Evolutionary conservation across 1,139 yeast genomes (phyloP).

Genomic region (Geotrichum reessii): DNA sequence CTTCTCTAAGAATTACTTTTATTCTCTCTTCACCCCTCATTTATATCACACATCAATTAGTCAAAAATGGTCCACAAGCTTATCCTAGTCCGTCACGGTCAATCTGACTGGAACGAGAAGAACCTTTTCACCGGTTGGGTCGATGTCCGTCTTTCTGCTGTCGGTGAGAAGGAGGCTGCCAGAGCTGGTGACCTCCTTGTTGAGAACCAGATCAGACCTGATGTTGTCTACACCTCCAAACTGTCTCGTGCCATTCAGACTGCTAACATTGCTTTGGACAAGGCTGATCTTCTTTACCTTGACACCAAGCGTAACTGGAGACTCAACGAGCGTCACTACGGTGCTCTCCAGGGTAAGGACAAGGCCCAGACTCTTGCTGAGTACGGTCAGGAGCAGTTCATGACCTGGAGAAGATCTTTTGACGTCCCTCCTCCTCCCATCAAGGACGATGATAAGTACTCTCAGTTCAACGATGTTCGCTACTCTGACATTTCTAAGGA

Average conservation of each 20-base stretch:
- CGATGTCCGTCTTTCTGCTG: slow-evolving; percentile 78
- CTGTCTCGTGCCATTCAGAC: slow-evolving; percentile 96
- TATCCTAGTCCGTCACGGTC: slow-evolving; percentile 75
- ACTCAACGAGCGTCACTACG: slow-evolving; percentile 98
- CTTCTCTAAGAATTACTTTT: neutral
- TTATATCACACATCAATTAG: neutral
- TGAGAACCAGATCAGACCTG: slow-evolving; percentile 82
- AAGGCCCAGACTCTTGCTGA: slow-evolving; percentile 86
- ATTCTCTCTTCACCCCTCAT: neutral
- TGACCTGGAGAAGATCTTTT: slow-evolving; percentile 95
- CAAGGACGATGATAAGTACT: slow-evolving; percentile 69
- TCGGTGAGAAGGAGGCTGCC: slow-evolving; percentile 84
- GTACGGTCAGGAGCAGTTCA: slow-evolving; percentile 91
- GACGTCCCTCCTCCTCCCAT: slow-evolving; percentile 95
- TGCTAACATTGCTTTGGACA: slow-evolving; percentile 87
- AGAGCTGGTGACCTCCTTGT: slow-evolving; percentile 91
- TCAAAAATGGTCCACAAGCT: slow-evolving; percentile 30
- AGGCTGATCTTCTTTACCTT: slow-evolving; percentile 84
- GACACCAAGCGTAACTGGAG: slow-evolving; percentile 97
- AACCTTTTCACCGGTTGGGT: slow-evolving; percentile 99
- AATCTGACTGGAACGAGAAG: slow-evolving; percentile 98
- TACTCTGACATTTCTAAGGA: slow-evolving; percentile 77
- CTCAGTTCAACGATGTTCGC: slow-evolving; percentile 82
- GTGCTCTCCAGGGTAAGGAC: slow-evolving; percentile 98
- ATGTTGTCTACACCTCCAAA: slow-evolving; percentile 84